Percentiles rank a stretch among this genome's conserved stretches.
Evolutionary conservation across 2,329 filamentous ascomycete genomes (phyloP).

Genomic region (Boeremia exigua): DNA sequence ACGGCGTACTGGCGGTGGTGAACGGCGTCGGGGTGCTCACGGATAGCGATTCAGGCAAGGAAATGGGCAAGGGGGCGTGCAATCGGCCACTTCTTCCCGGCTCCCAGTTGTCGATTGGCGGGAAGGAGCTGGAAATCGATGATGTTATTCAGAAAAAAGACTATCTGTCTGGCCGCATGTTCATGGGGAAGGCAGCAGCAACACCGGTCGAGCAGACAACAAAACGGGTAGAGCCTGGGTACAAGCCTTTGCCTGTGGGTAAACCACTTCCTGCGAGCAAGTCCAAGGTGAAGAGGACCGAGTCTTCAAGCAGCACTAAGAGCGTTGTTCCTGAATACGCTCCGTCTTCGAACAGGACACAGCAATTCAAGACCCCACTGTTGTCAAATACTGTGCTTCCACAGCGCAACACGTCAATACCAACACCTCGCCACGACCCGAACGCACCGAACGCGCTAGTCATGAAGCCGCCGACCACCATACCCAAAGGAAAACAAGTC

Average conservation of each 20-base stretch:
- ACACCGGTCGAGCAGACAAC: conserved; percentile 24
- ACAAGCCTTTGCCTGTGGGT: conserved; percentile 20
- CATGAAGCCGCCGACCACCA: conserved; percentile 66
- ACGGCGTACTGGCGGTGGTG: conserved; percentile 66
- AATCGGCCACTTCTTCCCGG: conserved; percentile 65
- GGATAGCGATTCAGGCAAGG: conserved; percentile 65
- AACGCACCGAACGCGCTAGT: conserved; percentile 65
- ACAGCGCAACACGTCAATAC: conserved; percentile 54
- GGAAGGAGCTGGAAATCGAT: conserved; percentile 74
- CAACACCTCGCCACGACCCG: conserved; percentile 71
- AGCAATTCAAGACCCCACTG: conserved; percentile 68
- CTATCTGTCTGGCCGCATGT: conserved; percentile 58
- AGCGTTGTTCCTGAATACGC: conserved; percentile 48
- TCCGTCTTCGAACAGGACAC: conserved; percentile 48
- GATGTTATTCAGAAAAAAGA: conserved; percentile 66
- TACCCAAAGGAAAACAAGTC: conserved; percentile 67
- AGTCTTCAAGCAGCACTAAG: conserved; percentile 27
- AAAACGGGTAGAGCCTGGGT: conserved; percentile 22
- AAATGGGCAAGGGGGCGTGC: conserved; percentile 65
- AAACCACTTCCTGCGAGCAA: conserved; percentile 9
- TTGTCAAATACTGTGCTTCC: conserved; percentile 59
- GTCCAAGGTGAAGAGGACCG: conserved; percentile 26
- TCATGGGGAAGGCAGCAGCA: conserved; percentile 42
- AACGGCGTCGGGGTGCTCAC: conserved; percentile 66
- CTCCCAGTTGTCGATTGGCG: conserved; percentile 65